Base-by-base conservation (phyloP, 768 basidiomycete species). In the Mycena chlorophos region DNA sequence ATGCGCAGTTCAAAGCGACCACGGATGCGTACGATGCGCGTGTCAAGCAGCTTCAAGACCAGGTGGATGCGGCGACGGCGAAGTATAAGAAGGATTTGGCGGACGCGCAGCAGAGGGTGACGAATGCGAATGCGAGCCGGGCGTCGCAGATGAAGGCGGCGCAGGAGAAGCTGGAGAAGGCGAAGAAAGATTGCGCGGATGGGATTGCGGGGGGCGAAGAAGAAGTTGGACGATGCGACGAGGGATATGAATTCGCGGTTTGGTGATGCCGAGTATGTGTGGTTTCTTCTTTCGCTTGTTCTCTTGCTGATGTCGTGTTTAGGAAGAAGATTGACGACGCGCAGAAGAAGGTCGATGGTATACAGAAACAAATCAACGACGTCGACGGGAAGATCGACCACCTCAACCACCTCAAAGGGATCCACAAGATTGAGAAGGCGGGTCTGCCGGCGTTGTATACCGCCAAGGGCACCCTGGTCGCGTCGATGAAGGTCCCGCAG, bases 261-360 rank as follows among this genome's bases (percentile, higher is more conserved):
- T 20, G 49, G 49, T 6, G 29, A 51, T 37, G 49, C 49, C 10
- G 29, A 51, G 49, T 37, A 38, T 17, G 49, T 43, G 8, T 43
- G 14, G 12, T 19, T 43, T 20, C 10, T 43, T 8, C 20, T 20
- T 23, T n/a, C 10, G 16, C 14, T 43, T 8, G 20, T 19, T 26
- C 19, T 51, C 30, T 29, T 13, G 34, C 28, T 31, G n/a, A 37
- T n/a, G 29, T 39, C 19, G 49, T n/a, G 49, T 19, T 5, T n/a
- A 51, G 49, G 10, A 10, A 37, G 19, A 14, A 37, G 49, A 51
- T 51, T 30, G 13, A 39, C n/a, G 30, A 8, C 34, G 34, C 34
- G n/a, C 26, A 51, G 17, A 29, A 37, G 19, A 39, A 14, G 12
- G 34, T 37, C 30, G 37, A 37, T 16, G n/a, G 34, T 26, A 16